Base-by-base conservation (phyloP, 2,329 filamentous ascomycete genomes). In the Fusarium sp. region DNA sequence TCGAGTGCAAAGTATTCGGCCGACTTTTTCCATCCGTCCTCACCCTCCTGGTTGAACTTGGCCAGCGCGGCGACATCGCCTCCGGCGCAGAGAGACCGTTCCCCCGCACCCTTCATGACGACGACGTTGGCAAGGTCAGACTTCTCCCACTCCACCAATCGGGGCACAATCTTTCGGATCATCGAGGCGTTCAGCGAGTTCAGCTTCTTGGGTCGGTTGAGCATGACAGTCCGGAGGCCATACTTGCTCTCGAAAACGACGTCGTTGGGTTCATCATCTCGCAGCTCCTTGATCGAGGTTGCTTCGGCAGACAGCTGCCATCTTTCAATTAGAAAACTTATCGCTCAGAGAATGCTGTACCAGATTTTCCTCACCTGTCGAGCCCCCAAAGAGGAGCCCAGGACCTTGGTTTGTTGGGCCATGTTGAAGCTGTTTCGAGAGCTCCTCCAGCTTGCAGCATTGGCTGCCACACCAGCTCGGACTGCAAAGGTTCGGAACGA, bases 151-250 rank as follows among this genome's bases (percentile, higher is more conserved):
- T 98, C 95, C 77, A 93, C 86, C 77, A 99, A 81, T 61, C 96
- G 89, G 23, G 95, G 95, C 48, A 94, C 85, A 75, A 99, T 98
- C 84, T 99, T 98, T 76, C 93, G 90, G 68, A 92, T 93, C 97
- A 99, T 99, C 62, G 95, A 98, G 55, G 87, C 93, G 80, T 97
- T 95, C 73, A 99, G 89, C 28, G 95, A 92, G 83, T 99, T 98
- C 79, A 94, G 88, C 84, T 98, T 97, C 78, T 89, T 87, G 7
- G 95, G 96, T 63, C 96, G 91, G 85, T 99, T 99, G 73, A 99
- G 92, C 83, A 97, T 92, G 77, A 99, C 91, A 73, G 92, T 94
- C 68, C 96, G 93, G 53, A 98, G 88, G 70, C 96, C 96, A 82
- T 96, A 97, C 75, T 92, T 87, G 78, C 90, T 94, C 81, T 90